phyloP scores from a whole-genome alignment of 2,329 filamentous ascomycete genomes.

The Pyrenophora teres region DNA sequence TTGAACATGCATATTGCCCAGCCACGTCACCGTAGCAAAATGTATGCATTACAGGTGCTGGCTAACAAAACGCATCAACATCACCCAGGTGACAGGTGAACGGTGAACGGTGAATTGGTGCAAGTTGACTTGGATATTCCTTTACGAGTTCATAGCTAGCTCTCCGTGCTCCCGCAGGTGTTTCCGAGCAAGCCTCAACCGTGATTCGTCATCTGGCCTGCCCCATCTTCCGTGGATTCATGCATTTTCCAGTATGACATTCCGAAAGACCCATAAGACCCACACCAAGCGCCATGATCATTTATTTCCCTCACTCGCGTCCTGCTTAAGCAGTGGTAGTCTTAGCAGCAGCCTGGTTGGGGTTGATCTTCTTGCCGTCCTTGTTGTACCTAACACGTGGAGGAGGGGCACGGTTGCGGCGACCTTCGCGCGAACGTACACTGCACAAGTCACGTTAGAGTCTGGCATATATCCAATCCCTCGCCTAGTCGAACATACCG shows the following conservation, averaged over 20 bases:
- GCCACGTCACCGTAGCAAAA: neutral
- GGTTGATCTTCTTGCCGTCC: conserved; percentile 99
- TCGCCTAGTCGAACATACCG: conserved; percentile 71
- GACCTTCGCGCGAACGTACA: conserved; percentile 94
- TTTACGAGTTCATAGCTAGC: conserved; percentile 46
- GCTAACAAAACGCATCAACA: neutral
- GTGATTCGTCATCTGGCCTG: conserved; percentile 42
- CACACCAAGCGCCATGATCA: conserved; percentile 46
- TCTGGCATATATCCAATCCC: neutral
- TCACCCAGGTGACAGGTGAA: conserved; percentile 3
- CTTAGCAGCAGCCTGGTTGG: conserved; percentile 79
- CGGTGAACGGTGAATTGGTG: conserved; percentile 16
- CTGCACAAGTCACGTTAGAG: conserved; percentile 55
- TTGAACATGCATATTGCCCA: neutral
- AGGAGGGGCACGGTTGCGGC: conserved; percentile 98
- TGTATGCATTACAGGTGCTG: neutral
- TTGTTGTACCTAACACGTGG: conserved; percentile 99
- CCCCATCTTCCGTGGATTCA: conserved; percentile 39
- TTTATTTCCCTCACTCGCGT: conserved; percentile 24
- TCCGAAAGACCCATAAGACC: conserved; percentile 42
- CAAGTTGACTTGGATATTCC: conserved; percentile 43
- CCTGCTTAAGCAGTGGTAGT: conserved; percentile 44
- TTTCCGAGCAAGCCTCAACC: conserved; percentile 35
- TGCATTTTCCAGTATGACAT: conserved; percentile 45
- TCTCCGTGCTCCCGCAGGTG: conserved; percentile 35